These are phyloP conservation scores for Camillea tinctor DNA, from an alignment of 2,329 filamentous ascomycete genomes.

Conservation along the genomic window DNA sequence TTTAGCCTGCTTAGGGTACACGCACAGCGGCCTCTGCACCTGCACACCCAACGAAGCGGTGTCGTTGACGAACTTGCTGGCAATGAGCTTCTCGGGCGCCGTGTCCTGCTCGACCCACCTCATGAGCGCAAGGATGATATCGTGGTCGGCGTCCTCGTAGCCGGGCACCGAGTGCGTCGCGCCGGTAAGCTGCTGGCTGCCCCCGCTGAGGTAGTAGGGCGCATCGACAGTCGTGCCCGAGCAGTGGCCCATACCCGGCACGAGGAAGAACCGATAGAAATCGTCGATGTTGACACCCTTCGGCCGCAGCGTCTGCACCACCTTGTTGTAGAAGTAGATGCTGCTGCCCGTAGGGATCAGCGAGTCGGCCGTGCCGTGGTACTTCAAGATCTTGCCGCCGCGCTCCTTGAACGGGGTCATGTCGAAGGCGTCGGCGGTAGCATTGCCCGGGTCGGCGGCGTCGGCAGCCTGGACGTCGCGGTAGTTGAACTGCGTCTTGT, in stretches of 20 bases:
- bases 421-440: conserved; percentile 30
- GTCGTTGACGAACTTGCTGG: conserved; percentile 31
- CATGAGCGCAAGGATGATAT: conserved; percentile 37
- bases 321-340: conserved; percentile 31
- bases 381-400: conserved; percentile 38
- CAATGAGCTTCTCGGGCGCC: conserved; percentile 27
- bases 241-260: conserved; percentile 53
- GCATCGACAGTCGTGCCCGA: conserved; percentile 23
- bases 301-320: conserved; percentile 25
- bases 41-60: conserved; percentile 19
- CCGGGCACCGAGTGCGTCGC: conserved; percentile 35
- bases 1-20: conserved; percentile 29
- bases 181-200: conserved; percentile 28
- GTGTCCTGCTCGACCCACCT: conserved; percentile 37
- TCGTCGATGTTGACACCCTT: conserved; percentile 38
- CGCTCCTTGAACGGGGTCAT: conserved; percentile 29
- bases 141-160: conserved; percentile 35
- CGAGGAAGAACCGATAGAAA: conserved; percentile 48
- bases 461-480: conserved; percentile 28
- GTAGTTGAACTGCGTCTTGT: conserved; percentile 28
- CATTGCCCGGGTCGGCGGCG: conserved; percentile 25
- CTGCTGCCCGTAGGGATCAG: conserved; percentile 34
- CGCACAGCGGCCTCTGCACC: conserved; percentile 28
- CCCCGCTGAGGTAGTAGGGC: conserved; percentile 34
- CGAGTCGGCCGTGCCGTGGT: conserved; percentile 35